Evolutionary conservation across 2,329 filamentous ascomycete species (phyloP).

Genomic region (Keithomyces neogunnii): DNA sequence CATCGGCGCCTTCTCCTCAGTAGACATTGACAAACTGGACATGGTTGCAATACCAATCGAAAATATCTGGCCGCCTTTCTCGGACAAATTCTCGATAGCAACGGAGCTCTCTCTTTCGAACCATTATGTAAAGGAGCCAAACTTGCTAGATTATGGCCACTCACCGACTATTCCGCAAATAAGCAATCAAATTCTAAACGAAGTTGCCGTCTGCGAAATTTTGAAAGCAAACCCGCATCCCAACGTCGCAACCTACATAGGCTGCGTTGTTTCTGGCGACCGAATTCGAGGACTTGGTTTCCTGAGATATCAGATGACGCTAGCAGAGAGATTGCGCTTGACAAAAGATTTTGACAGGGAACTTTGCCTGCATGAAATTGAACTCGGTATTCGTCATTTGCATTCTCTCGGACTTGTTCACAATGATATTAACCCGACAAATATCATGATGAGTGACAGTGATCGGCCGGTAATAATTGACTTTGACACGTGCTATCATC

Average conservation of each 20-base stretch:
- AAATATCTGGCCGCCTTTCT: conserved; percentile 1
- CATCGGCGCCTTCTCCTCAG: background rate
- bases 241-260: conserved; percentile 11
- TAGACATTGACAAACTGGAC: background rate
- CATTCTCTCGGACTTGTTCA: conserved; percentile 25
- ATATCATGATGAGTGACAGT: conserved; percentile 23
- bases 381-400: conserved; percentile 21
- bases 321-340: background rate
- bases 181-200: conserved; percentile 3
- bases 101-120: background rate
- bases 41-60: background rate
- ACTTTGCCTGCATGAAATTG: conserved; percentile 8
- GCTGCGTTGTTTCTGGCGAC: conserved; percentile 8
- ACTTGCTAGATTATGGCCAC: background rate
- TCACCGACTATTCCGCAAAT: background rate
- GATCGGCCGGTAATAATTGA: conserved; percentile 25
- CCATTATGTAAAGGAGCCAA: conserved; percentile 1
- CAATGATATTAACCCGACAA: conserved; percentile 26
- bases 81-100: background rate
- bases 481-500: conserved; percentile 21
- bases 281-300: conserved; percentile 10
- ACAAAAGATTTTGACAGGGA: conserved; percentile 1
- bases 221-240: conserved; percentile 11
- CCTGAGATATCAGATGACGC: conserved; percentile 6
- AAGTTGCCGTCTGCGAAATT: conserved; percentile 10